A percentile compares a stretch with the other conserved stretches of the same genome.
Conservation (phyloP, 495 filamentous ascomycete genomes). For the Neurospora tetrasperma region DNA sequence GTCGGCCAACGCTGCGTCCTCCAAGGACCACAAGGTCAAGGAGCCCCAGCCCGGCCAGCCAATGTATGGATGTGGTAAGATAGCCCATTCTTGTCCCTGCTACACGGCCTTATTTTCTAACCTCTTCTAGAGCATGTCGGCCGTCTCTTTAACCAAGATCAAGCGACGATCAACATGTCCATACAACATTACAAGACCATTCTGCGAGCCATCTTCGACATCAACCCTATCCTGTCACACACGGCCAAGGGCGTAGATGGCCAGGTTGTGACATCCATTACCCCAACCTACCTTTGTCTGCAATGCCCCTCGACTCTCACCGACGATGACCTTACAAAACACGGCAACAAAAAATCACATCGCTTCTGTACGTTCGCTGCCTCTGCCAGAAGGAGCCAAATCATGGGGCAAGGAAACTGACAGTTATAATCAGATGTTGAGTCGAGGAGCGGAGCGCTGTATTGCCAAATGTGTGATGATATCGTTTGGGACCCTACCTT, state of each 20-base stretch:
- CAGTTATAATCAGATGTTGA: slow-evolving; percentile 56
- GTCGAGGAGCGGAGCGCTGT: slow-evolving; percentile 63
- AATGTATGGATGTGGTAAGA: slow-evolving; percentile 45
- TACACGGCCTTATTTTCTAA: slow-evolving; percentile 11
- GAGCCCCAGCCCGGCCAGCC: slow-evolving; percentile 39
- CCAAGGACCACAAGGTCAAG: slow-evolving; percentile 43
- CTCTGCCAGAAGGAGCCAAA: background rate
- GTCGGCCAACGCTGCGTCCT: slow-evolving; percentile 27
- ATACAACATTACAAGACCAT: slow-evolving; percentile 46
- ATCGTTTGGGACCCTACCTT: slow-evolving; percentile 80
- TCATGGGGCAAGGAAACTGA: slow-evolving; percentile 3
- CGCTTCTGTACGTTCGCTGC: slow-evolving; percentile 47
- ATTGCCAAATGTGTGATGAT: slow-evolving; percentile 75
- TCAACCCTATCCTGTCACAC: slow-evolving; percentile 37
- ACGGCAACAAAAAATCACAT: slow-evolving; percentile 49
- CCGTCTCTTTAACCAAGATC: slow-evolving; percentile 38
- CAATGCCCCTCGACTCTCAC: slow-evolving; percentile 53
- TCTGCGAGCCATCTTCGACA: slow-evolving; percentile 40
- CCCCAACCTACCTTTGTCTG: slow-evolving; percentile 58
- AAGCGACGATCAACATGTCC: slow-evolving; percentile 38
- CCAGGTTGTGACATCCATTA: slow-evolving; percentile 37
- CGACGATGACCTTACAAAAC: slow-evolving; percentile 44
- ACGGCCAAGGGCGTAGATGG: slow-evolving; percentile 38
- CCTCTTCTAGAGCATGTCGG: slow-evolving; percentile 40
- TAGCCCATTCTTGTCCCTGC: background rate